These are phyloP conservation scores for Nicotiana tabacum DNA, from an alignment of 257 asterid genomes.

Conservation along the genomic window DNA sequence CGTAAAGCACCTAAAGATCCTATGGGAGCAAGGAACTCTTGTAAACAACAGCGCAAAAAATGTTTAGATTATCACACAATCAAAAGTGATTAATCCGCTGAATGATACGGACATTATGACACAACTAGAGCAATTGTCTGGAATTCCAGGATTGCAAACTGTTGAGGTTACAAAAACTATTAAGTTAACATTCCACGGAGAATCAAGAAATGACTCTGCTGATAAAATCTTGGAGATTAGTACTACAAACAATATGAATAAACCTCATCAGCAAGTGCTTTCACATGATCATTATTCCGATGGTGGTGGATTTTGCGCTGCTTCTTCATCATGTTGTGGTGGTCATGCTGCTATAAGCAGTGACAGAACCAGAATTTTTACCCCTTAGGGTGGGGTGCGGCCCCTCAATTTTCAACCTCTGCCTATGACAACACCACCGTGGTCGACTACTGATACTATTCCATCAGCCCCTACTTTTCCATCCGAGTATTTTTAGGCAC, in stretches of 20 bases:
- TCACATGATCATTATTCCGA: not conserved
- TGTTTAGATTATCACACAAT: not conserved
- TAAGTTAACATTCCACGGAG: not conserved
- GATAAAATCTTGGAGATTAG: not conserved
- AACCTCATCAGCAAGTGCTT: not conserved
- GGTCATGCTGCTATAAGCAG: not conserved
- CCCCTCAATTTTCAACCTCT: not conserved
- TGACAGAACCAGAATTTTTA: too few relatives aligned
- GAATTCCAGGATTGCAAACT: not conserved
- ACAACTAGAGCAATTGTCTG: not conserved
- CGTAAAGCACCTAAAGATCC: too few relatives aligned
- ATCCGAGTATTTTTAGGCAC: not conserved
- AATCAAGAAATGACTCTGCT: not conserved
- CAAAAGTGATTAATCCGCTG: not conserved
- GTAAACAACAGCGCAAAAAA: not conserved
- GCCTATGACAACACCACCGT: not conserved
- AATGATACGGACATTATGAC: not conserved
- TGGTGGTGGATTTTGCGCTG: not conserved
- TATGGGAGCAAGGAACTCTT: constrained; percentile 10
- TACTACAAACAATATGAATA: too few relatives aligned
- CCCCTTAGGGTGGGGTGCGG: not conserved
- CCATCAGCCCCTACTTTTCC: not conserved
- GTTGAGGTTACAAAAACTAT: not conserved
- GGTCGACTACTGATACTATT: not conserved
- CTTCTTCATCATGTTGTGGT: not conserved